Evolutionary conservation across 2,329 filamentous ascomycete species (phyloP), one percentile per base, ranked within the genome.

Genomic region (Pseudogymnoascus sp.): DNA sequence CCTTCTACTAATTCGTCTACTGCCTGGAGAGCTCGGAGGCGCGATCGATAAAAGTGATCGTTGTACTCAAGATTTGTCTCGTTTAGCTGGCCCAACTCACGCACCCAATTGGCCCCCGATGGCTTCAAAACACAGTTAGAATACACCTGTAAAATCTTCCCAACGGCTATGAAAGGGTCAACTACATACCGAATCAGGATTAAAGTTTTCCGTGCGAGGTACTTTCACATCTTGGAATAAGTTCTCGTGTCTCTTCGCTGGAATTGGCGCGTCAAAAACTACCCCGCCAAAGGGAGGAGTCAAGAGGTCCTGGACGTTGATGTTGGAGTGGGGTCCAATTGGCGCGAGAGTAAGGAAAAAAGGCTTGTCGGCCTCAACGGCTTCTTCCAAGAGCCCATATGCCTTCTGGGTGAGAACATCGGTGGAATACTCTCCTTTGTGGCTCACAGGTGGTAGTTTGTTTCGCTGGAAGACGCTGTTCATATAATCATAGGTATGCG

Each of bases 331-430:
- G 0, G 88, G 88, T 0, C 84, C 87, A 5, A 87, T 80, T 0
- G 88, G 88, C 0, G 88, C 84, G 7, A 89, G 78, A 0, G 80
- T 81, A 3, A 91, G 71, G 70, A 91, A 90, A 74, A 90, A 91
- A 0, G 88, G 88, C 15, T 80, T 77, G 0, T 78, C 73, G 0
- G 77, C 75, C 0, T 75, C 71, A 2, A 86, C 75, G 0, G 83
- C 88, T 60, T 88, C 82, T 2, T 85, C 79, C 0, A 91, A 73
- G 50, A 90, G 84, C 0, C 79, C 83, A 6, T 82, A 76, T 0
- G 86, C 82, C 65, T 87, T 85, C 3, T 81, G 70, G 0, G 83
- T 79, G 13, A 89, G 77, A 6, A 90, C 74, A 67, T 90, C 88
- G 2, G 80, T 78, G 44, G 69, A 68, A 44, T 72, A 71, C 31